Evolutionary conservation across 306 rosid species (phyloP), one percentile per base, ranked within the genome.

Genomic region (Trifolium repens): DNA sequence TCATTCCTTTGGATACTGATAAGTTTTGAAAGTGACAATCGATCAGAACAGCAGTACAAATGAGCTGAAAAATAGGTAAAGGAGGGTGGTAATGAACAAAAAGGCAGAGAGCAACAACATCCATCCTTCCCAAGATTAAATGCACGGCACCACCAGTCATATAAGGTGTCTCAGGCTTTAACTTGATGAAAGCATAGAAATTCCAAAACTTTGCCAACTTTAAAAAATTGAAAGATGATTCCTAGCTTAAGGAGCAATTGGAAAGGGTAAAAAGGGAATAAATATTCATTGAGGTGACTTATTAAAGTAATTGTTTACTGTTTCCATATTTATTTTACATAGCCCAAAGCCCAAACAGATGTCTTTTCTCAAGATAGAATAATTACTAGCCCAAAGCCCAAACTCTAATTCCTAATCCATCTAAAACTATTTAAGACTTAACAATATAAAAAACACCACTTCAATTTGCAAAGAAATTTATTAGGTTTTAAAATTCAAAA

Each of bases 1-100:
- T 79, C 85, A 80, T 85, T 75, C 81, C 89, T 79, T 85, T 87
- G 75, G 94, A 89, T 71, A 87, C 98, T 94, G 86, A 75, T 54
- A 82, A 65, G 71, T 58, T 55, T 84, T 81, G 68, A 74, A 71
- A 43, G 75, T 54, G 61, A 69, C 52, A 37, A 54, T 43, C 58
- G 74, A 70, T 80, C 67, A 67, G 17, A 69, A 80, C 46, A 78
- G 24, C 59, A 47, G 64, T 62, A 70, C n/a, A 71, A 77, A 71
- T 74, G 60, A 78, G 78, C 14, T 15, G 3, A 46, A 37, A 42
- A 66, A 65, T 8, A 27, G 55, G 73, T 50, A 42, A 17, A 78
- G 32, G 40, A 78, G 30, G 32, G 9, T 42, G 61, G 15, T 22
- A 62, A 69, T 14, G 63, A 68, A 73, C 35, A 63, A 53, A 59